A percentile compares a stretch with the other conserved stretches of the same genome.
Conservation (phyloP, 2,329 filamentous ascomycete species). For the Aspergillus sp. region DNA sequence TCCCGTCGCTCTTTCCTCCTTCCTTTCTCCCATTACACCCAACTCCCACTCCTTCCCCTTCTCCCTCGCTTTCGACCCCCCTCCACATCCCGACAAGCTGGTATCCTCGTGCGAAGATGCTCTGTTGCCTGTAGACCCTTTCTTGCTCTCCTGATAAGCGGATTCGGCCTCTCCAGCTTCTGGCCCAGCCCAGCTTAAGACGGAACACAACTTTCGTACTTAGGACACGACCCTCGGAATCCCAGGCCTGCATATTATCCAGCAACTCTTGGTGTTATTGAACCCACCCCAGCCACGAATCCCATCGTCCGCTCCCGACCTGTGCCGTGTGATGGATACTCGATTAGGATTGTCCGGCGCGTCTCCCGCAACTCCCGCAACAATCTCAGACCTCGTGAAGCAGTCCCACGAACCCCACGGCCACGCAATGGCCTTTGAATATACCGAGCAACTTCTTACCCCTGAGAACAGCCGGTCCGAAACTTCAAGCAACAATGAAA, state of each 20-base stretch:
- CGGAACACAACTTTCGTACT: constrained; percentile 3
- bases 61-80: background rate
- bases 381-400: constrained; percentile 26
- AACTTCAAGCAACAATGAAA: constrained; percentile 42
- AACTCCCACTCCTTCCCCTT: background rate
- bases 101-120: constrained; percentile 1
- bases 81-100: background rate
- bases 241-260: background rate
- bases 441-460: constrained; percentile 42
- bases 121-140: background rate
- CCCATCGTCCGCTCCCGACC: constrained; percentile 3
- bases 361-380: constrained; percentile 33
- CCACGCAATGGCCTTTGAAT: constrained; percentile 34
- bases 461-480: constrained; percentile 46
- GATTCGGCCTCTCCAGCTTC: background rate
- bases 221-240: background rate
- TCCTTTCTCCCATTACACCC: constrained; percentile 6
- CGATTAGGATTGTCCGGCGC: constrained; percentile 28
- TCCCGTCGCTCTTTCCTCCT: constrained; percentile 3
- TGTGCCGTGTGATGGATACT: constrained; percentile 27
- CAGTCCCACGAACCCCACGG: constrained; percentile 28
- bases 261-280: background rate
- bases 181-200: background rate
- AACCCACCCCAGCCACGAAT: background rate
- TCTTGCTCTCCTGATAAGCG: constrained; percentile 9